phyloP scores from a whole-genome alignment of 208 protist genomes.

The Leptomonas seymouri region DNA sequence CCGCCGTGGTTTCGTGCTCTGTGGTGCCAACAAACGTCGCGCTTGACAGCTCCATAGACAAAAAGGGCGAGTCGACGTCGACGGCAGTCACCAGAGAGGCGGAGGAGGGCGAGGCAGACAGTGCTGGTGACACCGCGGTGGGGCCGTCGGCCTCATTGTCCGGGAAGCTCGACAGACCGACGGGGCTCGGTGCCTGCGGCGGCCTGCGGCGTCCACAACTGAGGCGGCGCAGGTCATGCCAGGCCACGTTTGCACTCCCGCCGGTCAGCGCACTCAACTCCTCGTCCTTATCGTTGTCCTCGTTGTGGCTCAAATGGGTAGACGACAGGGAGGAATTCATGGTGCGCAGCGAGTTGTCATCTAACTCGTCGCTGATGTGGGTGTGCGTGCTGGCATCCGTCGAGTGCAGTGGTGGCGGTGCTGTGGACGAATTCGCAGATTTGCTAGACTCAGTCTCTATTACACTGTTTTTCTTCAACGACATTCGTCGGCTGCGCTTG shows the following conservation, averaged over 20 bases:
- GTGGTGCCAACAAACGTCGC: background rate
- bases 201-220: background rate
- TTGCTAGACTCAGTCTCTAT: background rate
- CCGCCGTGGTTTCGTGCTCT: background rate
- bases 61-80: background rate
- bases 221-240: background rate
- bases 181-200: background rate
- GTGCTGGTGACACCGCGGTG: slow-evolving; percentile 17
- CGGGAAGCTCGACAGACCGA: background rate
- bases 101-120: slow-evolving; percentile 4
- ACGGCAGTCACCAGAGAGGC: background rate
- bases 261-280: background rate
- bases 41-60: slow-evolving; percentile 5
- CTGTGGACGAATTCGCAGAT: no score
- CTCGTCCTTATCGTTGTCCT: background rate
- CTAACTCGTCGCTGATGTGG: background rate
- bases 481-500: background rate
- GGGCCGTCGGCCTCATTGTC: slow-evolving; percentile 6
- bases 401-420: background rate
- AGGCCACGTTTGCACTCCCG: background rate
- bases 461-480: no score
- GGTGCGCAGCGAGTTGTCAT: slow-evolving; percentile 26
- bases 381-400: background rate
- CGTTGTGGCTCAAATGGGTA: background rate
- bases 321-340: slow-evolving; percentile 30